These are phyloP conservation scores for Alnus glutinosa DNA, from an alignment of 306 rosid species.

Conservation along the genomic window DNA sequence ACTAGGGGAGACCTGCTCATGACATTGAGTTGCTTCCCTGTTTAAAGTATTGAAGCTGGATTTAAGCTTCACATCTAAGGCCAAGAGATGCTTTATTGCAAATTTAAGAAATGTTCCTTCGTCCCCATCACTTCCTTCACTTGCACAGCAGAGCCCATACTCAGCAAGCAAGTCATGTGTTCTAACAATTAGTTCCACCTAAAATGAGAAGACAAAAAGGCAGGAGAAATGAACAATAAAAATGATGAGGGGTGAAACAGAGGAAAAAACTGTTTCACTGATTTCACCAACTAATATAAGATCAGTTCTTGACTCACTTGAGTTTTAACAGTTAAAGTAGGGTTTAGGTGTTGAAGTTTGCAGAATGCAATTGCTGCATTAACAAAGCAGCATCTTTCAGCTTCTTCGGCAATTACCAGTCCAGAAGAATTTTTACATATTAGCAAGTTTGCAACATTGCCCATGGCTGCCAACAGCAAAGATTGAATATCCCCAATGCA, in stretches of 20 bases:
- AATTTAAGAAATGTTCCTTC: constrained; percentile 94
- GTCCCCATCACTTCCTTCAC: constrained; percentile 76
- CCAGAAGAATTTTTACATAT: constrained; percentile 57
- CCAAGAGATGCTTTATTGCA: constrained; percentile 92
- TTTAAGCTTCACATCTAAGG: constrained; percentile 89
- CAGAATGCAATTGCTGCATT: constrained; percentile 84
- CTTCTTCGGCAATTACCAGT: constrained; percentile 51
- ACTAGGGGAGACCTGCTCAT: constrained; percentile 50
- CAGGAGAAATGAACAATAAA: constrained; percentile 16
- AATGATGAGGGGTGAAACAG: not conserved
- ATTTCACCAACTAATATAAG: constrained; percentile 28
- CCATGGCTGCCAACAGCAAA: constrained; percentile 75
- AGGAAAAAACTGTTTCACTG: constrained; percentile 2
- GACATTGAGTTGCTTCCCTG: constrained; percentile 51
- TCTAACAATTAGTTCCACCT: constrained; percentile 95
- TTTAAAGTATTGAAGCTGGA: constrained; percentile 47
- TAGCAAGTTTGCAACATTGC: constrained; percentile 61
- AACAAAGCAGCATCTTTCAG: constrained; percentile 74
- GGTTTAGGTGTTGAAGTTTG: constrained; percentile 88
- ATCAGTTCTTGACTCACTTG: constrained; percentile 58
- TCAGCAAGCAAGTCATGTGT: constrained; percentile 94
- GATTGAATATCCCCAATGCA: constrained; percentile 74
- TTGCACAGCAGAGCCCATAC: constrained; percentile 90
- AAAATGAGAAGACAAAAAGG: constrained; percentile 33
- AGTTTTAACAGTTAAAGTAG: constrained; percentile 55